Conservation (phyloP, 169 alveolate genomes). For the Cryptosporidium ryanae region DNA sequence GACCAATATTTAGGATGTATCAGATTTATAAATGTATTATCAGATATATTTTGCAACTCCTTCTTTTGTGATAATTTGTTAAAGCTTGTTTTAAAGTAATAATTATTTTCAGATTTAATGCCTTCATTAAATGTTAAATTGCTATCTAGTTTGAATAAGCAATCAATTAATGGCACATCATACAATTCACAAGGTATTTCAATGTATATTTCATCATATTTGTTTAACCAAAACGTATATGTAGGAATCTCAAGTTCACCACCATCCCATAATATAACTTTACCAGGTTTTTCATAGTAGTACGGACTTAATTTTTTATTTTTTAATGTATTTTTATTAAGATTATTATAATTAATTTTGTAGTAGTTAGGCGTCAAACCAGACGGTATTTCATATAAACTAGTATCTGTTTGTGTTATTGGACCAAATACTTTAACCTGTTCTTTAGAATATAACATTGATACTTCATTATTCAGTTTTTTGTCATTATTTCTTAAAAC, state of each 20-base stretch:
- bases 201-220: conserved; percentile 36
- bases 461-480: not conserved
- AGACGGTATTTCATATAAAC: conserved; percentile 50
- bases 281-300: conserved; percentile 48
- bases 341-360: conserved; percentile 9
- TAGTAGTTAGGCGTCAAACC: conserved; percentile 29
- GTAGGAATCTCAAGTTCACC: conserved; percentile 14
- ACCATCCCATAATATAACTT: conserved; percentile 57
- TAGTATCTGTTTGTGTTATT: not conserved
- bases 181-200: conserved; percentile 47
- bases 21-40: conserved; percentile 13
- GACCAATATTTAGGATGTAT: conserved; percentile 48
- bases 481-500: not conserved
- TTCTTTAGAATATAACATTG: conserved; percentile 14
- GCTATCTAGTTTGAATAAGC: conserved; percentile 14
- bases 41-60: not conserved
- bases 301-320: conserved; percentile 7
- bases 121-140: conserved; percentile 7
- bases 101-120: not conserved
- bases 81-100: not conserved
- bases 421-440: conserved; percentile 31
- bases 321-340: not conserved
- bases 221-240: conserved; percentile 58
- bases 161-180: conserved; percentile 36
- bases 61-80: conserved; percentile 1